phyloP scores from a whole-genome alignment of 345 rosid species.

The Dipteronia sinensis region DNA sequence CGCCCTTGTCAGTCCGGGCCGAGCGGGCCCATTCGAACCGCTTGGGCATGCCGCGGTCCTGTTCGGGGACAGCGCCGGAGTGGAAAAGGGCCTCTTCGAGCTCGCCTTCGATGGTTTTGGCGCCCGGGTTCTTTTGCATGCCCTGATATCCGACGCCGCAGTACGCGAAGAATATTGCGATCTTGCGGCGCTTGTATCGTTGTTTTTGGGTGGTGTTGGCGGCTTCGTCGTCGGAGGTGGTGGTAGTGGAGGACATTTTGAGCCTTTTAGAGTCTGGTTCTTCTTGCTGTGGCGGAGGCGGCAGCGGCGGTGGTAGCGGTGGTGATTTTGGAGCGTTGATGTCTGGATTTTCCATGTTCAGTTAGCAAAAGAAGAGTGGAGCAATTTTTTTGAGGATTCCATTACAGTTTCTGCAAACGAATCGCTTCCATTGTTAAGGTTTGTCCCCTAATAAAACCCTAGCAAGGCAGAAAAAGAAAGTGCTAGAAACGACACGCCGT shows the following conservation, averaged over 20 bases:
- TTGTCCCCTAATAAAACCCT: constrained; percentile 40
- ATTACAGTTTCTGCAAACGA: constrained; percentile 6
- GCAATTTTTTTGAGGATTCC: constrained; percentile 9
- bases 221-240: constrained; percentile 43
- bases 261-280: constrained; percentile 66
- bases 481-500: not conserved
- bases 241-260: constrained; percentile 57
- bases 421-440: not conserved
- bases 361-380: not conserved
- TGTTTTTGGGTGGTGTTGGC: constrained; percentile 36
- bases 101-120: constrained; percentile 95
- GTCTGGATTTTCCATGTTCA: constrained; percentile 40
- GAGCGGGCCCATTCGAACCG: constrained; percentile 91
- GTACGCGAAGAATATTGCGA: constrained; percentile 88
- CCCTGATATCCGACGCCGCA: constrained; percentile 98
- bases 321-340: constrained; percentile 20
- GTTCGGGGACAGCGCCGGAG: constrained; percentile 80
- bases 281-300: constrained; percentile 40
- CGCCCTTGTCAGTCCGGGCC: constrained; percentile 94
- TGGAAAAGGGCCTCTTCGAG: constrained; percentile 91
- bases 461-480: not conserved
- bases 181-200: constrained; percentile 80
- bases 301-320: constrained; percentile 29
- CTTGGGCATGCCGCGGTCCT: constrained; percentile 69
- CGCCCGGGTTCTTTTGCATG: constrained; percentile 98